Evolutionary conservation across 2,329 filamentous ascomycete genomes (phyloP), one percentile per base, ranked within the genome.

Genomic region (Graphilbum fragrans): DNA sequence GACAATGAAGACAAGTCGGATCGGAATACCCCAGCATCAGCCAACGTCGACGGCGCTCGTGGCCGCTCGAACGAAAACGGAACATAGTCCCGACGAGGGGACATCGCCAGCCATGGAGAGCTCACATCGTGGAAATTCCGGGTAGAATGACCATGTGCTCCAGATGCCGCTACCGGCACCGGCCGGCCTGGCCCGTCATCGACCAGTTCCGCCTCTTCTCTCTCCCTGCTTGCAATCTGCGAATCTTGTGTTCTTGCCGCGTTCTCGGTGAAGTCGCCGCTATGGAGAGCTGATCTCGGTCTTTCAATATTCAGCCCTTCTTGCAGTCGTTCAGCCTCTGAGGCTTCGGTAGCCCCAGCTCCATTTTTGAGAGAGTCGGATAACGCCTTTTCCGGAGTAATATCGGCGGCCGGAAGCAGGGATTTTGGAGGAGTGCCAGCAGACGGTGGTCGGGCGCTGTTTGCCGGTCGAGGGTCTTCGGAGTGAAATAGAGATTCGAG

Each of bases 251-350:
- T 38, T 36, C 18, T 39, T 39, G 17, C 17, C 38, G 29, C 14
- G 6, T 16, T 31, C 29, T 31, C 29, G 4, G 76, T 80, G 44
- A 83, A 83, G 53, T 82, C 72, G 4, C 79, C 79, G 46, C 72
- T 77, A 50, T 83, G 79, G 11, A 82, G 62, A 36, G 79, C 79
- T 25, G 90, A 96, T 41, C 84, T 71, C 37, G 90, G 90, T 40
- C 88, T 74, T 58, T 88, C 81, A 47, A 94, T 90, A 48, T 77
- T 73, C 48, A 74, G 55, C 5, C 77, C 73, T 44, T 74, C 67
- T 45, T 65, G 64, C 36, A 73, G 50, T 46, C 66, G 64, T 44
- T 62, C 59, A 33, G 67, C 61, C 36, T 60, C 56, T 17, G 59
- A 53, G 16, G 53, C 48, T 14, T 64, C 59, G 8, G 50, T 44